Conservation (phyloP, 352 stramenopile genomes). For the Pythium guiyangense region DNA sequence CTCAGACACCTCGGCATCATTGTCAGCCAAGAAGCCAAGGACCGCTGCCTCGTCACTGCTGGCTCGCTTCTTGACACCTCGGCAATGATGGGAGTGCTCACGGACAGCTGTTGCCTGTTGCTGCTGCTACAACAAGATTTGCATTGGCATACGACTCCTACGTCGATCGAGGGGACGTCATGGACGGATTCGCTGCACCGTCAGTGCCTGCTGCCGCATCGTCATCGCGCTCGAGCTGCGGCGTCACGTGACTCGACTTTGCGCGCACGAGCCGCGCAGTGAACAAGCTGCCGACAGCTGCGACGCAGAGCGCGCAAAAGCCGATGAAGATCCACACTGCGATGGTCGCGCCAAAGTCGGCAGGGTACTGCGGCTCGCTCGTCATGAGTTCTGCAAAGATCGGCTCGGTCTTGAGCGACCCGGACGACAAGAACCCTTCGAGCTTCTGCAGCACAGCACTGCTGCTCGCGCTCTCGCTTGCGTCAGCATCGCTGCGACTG, state of each 20-base stretch:
- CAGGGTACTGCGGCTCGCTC: conserved; percentile 28
- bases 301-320: conserved; percentile 37
- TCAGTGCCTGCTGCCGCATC: not conserved
- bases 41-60: no score
- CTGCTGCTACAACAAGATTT: not conserved
- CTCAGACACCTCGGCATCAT: no score
- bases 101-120: no score
- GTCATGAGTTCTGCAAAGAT: conserved; percentile 43
- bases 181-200: not conserved
- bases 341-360: conserved; percentile 35
- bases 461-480: conserved; percentile 3
- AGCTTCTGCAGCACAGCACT: conserved; percentile 45
- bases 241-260: conserved; percentile 41
- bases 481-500: not conserved
- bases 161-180: conserved; percentile 7
- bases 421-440: conserved; percentile 35
- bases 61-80: no score
- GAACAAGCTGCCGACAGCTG: conserved; percentile 26
- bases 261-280: conserved; percentile 23
- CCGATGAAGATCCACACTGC: conserved; percentile 61
- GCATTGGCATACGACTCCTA: not conserved
- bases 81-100: no score
- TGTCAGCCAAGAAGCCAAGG: no score
- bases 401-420: conserved; percentile 38
- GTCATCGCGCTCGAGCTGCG: conserved; percentile 15